phyloP scores from a whole-genome alignment of 768 basidiomycete species.

The Suillus hirtellus region DNA sequence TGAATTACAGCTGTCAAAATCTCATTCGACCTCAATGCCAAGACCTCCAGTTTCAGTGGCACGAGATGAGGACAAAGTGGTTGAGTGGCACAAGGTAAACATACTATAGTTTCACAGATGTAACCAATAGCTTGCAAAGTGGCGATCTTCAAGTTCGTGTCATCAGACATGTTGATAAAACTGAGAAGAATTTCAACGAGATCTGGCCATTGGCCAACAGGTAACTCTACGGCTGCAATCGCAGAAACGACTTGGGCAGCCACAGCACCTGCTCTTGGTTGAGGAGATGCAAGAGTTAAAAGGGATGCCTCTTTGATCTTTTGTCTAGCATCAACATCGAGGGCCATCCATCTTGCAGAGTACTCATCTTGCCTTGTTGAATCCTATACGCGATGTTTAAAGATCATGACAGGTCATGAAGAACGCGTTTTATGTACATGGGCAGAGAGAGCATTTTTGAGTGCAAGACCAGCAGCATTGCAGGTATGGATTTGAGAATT shows the following conservation, averaged over 20 bases:
- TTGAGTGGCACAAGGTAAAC: constrained; percentile 36
- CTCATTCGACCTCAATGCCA: constrained; percentile 89
- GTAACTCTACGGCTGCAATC: constrained; percentile 91
- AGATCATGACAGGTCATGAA: constrained; percentile 17
- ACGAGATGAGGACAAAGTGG: constrained; percentile 12
- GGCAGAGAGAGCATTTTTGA: constrained; percentile 93
- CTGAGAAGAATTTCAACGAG: constrained; percentile 86
- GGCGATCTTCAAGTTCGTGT: constrained; percentile 76
- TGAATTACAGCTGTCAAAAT: constrained; percentile 98
- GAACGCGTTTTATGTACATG: constrained; percentile 59
- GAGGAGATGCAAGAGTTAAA: constrained; percentile 73
- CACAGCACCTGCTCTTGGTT: constrained; percentile 75
- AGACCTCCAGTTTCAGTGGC: constrained; percentile 84
- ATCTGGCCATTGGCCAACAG: constrained; percentile 84
- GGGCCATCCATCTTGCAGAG: constrained; percentile 76
- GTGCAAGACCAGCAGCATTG: constrained; percentile 91
- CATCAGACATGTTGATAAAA: constrained; percentile 75
- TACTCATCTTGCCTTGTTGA: constrained; percentile 71
- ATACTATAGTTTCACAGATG: constrained; percentile 94
- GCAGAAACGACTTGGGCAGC: constrained; percentile 94
- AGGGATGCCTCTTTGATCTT: constrained; percentile 91
- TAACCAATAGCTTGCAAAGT: constrained; percentile 95
- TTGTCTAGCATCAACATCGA: constrained; percentile 62
- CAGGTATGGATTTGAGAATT: constrained; percentile 68
- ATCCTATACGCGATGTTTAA: constrained; percentile 54